Base-by-base conservation (phyloP, 768 basidiomycete genomes). In the Lyophyllum semitale region DNA sequence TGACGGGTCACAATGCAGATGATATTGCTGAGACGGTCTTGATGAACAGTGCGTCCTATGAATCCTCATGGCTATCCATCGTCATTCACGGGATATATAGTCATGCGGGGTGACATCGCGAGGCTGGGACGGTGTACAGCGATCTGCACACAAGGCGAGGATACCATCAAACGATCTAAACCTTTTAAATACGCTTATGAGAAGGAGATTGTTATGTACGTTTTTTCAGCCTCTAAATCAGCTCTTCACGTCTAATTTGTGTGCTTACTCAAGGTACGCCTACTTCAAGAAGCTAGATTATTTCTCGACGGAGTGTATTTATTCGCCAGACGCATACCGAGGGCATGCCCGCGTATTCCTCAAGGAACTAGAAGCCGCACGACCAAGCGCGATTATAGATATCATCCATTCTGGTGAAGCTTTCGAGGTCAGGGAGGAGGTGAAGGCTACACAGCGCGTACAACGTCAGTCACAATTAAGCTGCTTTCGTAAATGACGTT, bases 171-270 rank as follows among this genome's bases (percentile, higher is more conserved):
- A 69, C 84, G 97, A 53, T 95, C 92, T 46, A 99, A 99, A 73
- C 97, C 97, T n/a, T 98, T 99, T 81, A 98, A 98, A 69, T 99
- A 98, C 66, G 89, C 94, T 0, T 98, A 98, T 64, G 97, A 99
- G 76, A 99, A 99, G 73, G 97, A 99, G 74, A 98, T 99, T 29
- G 97, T 99, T 59, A 98, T 99, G 97, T 93, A 61, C 59, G 83
- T 71, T 35, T 4, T 25, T 40, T n/a, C 30, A 41, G 17, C 18
- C 15, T 33, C 12, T n/a, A 0, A 26, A 8, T 55, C 47, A 55
- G 30, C 20, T 17, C 48, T 33, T 29, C 26, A 13, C 37, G 48
- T 22, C 45, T 47, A 23, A 9, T 40, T 15, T n/a, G 46, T 22
- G 30, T 38, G 15, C 29, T 54, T 29, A 15, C 40, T 30, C 33